Percentiles rank a stretch among this genome's conserved stretches.
These are phyloP conservation scores for Tubosaeta sp. DNA, from an alignment of 768 basidiomycete species.

Conservation along the genomic window DNA sequence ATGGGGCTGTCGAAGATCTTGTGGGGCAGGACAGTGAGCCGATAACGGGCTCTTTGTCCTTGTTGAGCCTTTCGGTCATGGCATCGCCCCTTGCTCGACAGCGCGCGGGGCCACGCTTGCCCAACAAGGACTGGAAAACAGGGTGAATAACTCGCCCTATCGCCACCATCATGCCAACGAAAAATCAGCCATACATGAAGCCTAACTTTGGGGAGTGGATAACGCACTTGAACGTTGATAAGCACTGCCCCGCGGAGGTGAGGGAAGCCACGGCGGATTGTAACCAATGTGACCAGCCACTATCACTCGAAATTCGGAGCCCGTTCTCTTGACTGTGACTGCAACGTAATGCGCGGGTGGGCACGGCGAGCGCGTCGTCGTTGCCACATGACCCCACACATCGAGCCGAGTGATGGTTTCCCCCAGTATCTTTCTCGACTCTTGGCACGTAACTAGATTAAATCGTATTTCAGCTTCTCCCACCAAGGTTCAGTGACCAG, in stretches of 20 bases:
- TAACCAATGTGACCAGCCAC: too few relatives aligned
- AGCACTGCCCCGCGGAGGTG: neutral
- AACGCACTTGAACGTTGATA: neutral
- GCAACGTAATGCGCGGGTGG: too few relatives aligned
- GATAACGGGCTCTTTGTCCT: neutral
- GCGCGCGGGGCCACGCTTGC: neutral
- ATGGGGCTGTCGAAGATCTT: neutral
- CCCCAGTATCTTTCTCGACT: neutral
- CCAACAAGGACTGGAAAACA: too few relatives aligned
- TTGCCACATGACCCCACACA: too few relatives aligned
- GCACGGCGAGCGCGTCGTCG: too few relatives aligned
- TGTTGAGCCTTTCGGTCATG: neutral
- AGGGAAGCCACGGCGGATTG: too few relatives aligned
- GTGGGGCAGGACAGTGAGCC: neutral
- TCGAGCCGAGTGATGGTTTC: too few relatives aligned
- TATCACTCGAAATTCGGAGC: neutral
- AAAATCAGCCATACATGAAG: neutral
- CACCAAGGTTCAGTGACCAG: neutral
- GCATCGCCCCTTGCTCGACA: neutral
- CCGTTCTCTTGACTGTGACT: neutral
- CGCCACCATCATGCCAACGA: neutral
- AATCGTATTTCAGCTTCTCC: neutral
- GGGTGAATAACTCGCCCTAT: neutral
- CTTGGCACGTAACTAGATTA: neutral
- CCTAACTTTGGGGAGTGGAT: neutral